These are phyloP conservation scores for Jatropha multifida DNA, from an alignment of 441 rosid genomes.

Conservation along the genomic window DNA sequence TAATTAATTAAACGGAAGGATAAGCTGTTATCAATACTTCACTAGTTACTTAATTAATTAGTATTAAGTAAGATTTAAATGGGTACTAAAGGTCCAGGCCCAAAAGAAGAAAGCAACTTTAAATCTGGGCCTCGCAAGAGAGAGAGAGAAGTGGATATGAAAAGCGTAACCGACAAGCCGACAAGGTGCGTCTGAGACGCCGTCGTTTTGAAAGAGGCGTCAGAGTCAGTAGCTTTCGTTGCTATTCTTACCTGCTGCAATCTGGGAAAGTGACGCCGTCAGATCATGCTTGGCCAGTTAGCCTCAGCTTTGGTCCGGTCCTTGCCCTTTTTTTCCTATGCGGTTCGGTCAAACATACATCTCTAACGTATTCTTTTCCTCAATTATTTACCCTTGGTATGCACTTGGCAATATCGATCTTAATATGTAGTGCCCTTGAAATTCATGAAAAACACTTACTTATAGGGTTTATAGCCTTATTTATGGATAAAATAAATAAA, in stretches of 20 bases:
- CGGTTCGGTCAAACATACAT: neutral
- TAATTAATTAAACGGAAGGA: too few species aligned
- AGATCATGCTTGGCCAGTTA: slow-evolving; percentile 12
- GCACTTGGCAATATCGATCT: too few species aligned
- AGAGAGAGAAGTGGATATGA: neutral
- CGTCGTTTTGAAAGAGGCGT: slow-evolving; percentile 29
- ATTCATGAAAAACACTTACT: too few species aligned
- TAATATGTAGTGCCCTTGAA: too few species aligned
- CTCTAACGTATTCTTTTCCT: neutral
- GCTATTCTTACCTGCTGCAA: neutral
- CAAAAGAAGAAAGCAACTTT: neutral
- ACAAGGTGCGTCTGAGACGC: slow-evolving; percentile 46
- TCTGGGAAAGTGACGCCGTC: slow-evolving; percentile 35
- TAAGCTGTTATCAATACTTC: neutral
- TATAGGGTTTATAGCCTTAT: too few species aligned
- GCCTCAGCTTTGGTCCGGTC: neutral
- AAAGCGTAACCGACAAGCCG: slow-evolving; percentile 35
- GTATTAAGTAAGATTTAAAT: neutral
- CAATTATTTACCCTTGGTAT: too few species aligned
- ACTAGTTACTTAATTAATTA: neutral
- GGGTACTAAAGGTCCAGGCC: too few species aligned
- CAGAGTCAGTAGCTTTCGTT: slow-evolving; percentile 15
- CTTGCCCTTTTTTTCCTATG: neutral
- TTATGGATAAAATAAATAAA: too few species aligned
- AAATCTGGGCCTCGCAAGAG: neutral